Evolutionary conservation across 2,329 filamentous ascomycete species (phyloP).

Genomic region (Graphilbum sp.): DNA sequence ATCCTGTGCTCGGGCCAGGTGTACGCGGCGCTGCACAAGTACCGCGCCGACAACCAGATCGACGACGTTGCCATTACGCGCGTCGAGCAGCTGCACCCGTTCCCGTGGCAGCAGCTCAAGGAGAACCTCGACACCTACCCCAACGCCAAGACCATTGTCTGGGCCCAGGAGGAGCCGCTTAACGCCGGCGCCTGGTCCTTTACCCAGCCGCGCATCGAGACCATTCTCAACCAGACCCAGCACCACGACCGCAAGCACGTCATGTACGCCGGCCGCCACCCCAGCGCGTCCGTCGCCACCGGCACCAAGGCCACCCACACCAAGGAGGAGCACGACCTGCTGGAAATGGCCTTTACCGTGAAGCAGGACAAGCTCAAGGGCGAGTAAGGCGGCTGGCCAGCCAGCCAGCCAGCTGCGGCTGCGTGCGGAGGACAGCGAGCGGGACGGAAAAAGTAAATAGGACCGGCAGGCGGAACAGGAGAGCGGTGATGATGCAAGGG

Average conservation of each 20-base stretch:
- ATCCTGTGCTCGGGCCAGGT: constrained; percentile 93
- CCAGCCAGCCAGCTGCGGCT: neutral
- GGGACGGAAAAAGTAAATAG: too few relatives aligned
- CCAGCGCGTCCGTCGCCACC: constrained; percentile 85
- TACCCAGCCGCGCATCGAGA: constrained; percentile 95
- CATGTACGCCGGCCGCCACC: constrained; percentile 90
- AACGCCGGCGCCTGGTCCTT: constrained; percentile 97
- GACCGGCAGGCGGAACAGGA: too few relatives aligned
- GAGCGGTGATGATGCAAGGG: too few relatives aligned
- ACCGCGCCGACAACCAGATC: constrained; percentile 72
- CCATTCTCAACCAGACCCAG: constrained; percentile 79
- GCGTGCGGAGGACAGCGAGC: neutral
- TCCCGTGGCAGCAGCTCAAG: constrained; percentile 93
- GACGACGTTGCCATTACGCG: constrained; percentile 89
- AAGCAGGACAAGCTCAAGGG: constrained; percentile 56
- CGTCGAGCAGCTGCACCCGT: constrained; percentile 94
- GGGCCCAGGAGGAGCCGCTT: constrained; percentile 92
- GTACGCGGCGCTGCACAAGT: constrained; percentile 76
- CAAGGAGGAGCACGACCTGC: constrained; percentile 83
- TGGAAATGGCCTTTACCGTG: constrained; percentile 48
- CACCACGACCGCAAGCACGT: constrained; percentile 90
- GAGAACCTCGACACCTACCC: constrained; percentile 95
- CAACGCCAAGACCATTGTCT: constrained; percentile 94
- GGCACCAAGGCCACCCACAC: constrained; percentile 75
- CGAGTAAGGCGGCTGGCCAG: too few relatives aligned